Conservation (phyloP, 805 yeast species). For the Wickerhamiella qilinensis region DNA sequence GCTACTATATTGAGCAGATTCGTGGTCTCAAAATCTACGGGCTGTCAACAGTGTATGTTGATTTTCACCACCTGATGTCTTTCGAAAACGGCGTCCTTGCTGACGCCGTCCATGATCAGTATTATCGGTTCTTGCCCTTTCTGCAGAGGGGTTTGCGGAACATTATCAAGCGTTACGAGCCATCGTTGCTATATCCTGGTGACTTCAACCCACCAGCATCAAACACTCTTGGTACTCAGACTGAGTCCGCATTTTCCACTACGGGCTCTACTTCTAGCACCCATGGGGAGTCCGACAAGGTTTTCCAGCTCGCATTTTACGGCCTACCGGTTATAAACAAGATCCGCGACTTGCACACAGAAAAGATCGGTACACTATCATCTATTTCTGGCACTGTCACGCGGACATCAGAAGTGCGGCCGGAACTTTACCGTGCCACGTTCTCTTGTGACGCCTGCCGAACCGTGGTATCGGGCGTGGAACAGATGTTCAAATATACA, state of each 20-base stretch:
- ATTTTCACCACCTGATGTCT: constrained; percentile 67
- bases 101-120: constrained; percentile 71
- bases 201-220: neutral
- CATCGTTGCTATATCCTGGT: constrained; percentile 33
- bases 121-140: constrained; percentile 82
- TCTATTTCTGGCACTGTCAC: constrained; percentile 90
- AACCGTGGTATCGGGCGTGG: constrained; percentile 73
- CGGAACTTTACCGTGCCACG: constrained; percentile 74
- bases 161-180: constrained; percentile 59
- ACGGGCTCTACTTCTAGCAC: constrained; percentile 10
- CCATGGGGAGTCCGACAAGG: constrained; percentile 38
- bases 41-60: constrained; percentile 63
- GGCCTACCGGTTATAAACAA: constrained; percentile 69
- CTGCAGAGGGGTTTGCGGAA: constrained; percentile 57
- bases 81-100: constrained; percentile 62
- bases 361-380: constrained; percentile 69
- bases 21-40: constrained; percentile 67
- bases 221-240: constrained; percentile 10
- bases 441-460: constrained; percentile 83
- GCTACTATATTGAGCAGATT: constrained; percentile 60
- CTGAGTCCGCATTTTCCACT: constrained; percentile 22
- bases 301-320: constrained; percentile 81
- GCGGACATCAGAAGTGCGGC: constrained; percentile 89
- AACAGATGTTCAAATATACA: constrained; percentile 83
- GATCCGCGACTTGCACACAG: constrained; percentile 81